A percentile compares a stretch with the other conserved stretches of the same genome.
These are phyloP conservation scores for Geotrichum reessii DNA, from an alignment of 1,139 yeast genomes.

Conservation along the genomic window DNA sequence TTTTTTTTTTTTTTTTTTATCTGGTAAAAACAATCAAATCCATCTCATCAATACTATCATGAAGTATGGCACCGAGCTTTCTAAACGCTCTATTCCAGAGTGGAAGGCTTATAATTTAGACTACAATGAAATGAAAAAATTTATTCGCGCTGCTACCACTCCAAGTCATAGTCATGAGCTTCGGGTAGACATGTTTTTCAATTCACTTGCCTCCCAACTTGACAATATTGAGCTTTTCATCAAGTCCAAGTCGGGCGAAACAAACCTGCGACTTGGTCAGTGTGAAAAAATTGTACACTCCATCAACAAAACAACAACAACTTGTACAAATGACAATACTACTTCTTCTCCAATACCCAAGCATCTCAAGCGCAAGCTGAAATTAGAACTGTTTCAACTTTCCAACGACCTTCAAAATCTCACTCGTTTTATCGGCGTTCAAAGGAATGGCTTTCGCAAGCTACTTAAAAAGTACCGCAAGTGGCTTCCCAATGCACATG, in stretches of 20 bases:
- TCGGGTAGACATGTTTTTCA: not conserved
- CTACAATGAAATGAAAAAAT: constrained; percentile 65
- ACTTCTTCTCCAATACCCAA: not conserved
- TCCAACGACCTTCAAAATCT: constrained; percentile 61
- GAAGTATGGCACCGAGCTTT: constrained; percentile 81
- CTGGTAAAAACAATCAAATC: not conserved
- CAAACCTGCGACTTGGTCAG: constrained; percentile 39
- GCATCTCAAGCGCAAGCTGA: constrained; percentile 28
- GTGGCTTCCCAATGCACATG: constrained; percentile 42
- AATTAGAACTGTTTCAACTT: constrained; percentile 40
- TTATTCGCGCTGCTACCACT: constrained; percentile 50
- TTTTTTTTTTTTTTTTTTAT: not conserved
- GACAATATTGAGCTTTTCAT: constrained; percentile 47
- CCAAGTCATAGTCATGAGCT: constrained; percentile 15
- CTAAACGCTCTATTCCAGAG: constrained; percentile 73
- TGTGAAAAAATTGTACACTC: constrained; percentile 39
- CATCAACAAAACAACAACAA: constrained; percentile 27
- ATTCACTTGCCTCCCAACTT: not conserved
- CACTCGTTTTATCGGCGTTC: constrained; percentile 69
- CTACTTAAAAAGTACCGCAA: constrained; percentile 72
- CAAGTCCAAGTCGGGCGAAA: constrained; percentile 60
- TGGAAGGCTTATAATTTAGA: constrained; percentile 82
- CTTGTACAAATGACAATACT: constrained; percentile 4
- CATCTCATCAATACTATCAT: constrained; percentile 35
- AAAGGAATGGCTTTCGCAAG: constrained; percentile 74